Base-by-base conservation (phyloP, 352 stramenopile species). In the Phytopythium chamaehyphon region DNA sequence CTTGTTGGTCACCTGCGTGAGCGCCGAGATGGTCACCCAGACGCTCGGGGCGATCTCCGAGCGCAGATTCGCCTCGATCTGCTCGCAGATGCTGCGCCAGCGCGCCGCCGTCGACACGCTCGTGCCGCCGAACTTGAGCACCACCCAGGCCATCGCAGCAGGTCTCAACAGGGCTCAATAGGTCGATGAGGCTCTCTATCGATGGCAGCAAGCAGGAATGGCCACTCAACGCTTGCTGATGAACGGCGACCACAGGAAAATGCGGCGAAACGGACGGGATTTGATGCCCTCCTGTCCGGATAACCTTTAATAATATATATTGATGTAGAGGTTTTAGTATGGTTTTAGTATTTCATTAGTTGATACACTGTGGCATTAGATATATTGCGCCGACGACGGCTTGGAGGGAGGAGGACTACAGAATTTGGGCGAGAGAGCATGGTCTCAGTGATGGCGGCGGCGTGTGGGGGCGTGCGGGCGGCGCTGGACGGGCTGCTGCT, bases 111-210 rank as follows among this genome's bases (percentile, higher is more conserved):
- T 93, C 11, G 83, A 92, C 46, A 96, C 86, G 56, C 83, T 94
- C 36, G 86, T 96, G 64, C 86, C 86, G 46, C 86, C 86, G 46
- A 96, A 96, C 64, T 96, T 96, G 63, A 93, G 82, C 60, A 96
- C 86, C 36, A 94, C 72, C 86, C 86, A 96, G 26, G 59, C 47
- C 24, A 44, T 60, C 10, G 54, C 49, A 23, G 56, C 48, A 3
- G 26, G 26, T 16, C 28, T 10, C 16, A 40, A n/a, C n/a, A n/a
- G n/a, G n/a, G n/a, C n/a, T n/a, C n/a, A n/a, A n/a, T n/a, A n/a
- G n/a, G n/a, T n/a, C n/a, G n/a, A n/a, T n/a, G n/a, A n/a, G n/a
- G n/a, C n/a, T n/a, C n/a, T n/a, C n/a, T n/a, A n/a, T n/a, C n/a
- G n/a, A n/a, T n/a, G n/a, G n/a, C n/a, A n/a, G n/a, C n/a, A n/a